Evolutionary conservation across 2,329 filamentous ascomycete genomes (phyloP).

Genomic region (Emmonsiellopsis sp.): DNA sequence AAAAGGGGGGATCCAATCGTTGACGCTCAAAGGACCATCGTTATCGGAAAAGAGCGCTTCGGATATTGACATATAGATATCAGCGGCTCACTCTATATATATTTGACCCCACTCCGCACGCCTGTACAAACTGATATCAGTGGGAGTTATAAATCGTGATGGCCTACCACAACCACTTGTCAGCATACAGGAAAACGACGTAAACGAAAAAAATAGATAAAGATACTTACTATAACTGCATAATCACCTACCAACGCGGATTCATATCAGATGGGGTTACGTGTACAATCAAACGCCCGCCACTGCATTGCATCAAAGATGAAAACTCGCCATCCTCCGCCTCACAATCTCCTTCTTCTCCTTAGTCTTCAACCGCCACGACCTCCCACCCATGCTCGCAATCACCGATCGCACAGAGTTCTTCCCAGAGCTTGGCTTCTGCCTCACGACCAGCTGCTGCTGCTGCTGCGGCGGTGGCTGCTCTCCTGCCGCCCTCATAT

Average conservation of each 20-base stretch:
- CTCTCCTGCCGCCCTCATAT: background rate
- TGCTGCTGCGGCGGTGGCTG: background rate
- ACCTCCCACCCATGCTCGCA: background rate
- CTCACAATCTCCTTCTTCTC: background rate
- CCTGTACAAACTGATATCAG: too few relatives aligned
- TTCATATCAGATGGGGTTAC: background rate
- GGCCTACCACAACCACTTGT: too few relatives aligned
- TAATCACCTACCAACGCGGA: background rate
- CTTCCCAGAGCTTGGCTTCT: background rate
- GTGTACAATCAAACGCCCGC: background rate
- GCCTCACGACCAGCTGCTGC: background rate
- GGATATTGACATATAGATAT: too few relatives aligned
- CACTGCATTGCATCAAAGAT: background rate
- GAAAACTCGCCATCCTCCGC: slow-evolving; percentile 2
- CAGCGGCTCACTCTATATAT: too few relatives aligned
- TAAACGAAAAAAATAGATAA: too few relatives aligned
- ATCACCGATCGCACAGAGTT: slow-evolving; percentile 1
- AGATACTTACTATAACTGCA: background rate
- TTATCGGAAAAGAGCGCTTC: too few relatives aligned
- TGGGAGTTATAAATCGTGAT: too few relatives aligned
- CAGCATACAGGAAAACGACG: too few relatives aligned
- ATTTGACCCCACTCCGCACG: too few relatives aligned
- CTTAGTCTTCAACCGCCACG: background rate
- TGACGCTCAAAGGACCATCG: too few relatives aligned
- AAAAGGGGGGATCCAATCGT: too few relatives aligned